Evolutionary conservation across 2,329 filamentous ascomycete genomes (phyloP).

Genomic region (Aspergillus sp.): DNA sequence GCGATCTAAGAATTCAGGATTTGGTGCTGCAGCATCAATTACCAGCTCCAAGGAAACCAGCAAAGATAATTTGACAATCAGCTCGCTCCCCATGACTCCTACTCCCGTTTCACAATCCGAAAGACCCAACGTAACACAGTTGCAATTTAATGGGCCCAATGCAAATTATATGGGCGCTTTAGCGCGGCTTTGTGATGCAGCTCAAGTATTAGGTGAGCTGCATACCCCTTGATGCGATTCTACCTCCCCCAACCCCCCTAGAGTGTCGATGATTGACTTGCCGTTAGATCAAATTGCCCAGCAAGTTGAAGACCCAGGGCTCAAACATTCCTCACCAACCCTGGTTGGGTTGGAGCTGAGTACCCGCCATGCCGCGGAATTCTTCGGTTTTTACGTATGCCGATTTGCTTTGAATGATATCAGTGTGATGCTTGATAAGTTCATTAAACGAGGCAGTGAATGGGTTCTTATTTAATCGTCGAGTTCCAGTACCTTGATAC

Average conservation of each 20-base stretch:
- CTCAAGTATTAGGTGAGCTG: constrained; percentile 75
- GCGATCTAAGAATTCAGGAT: constrained; percentile 79
- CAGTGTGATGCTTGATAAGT: constrained; percentile 84
- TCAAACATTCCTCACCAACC: constrained; percentile 86
- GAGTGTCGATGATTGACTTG: no score
- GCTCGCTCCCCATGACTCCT: constrained; percentile 71
- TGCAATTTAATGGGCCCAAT: constrained; percentile 77
- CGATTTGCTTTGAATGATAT: constrained; percentile 89
- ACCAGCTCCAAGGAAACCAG: constrained; percentile 40
- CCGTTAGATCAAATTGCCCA: constrained; percentile 85
- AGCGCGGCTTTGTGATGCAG: constrained; percentile 87
- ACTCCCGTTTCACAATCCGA: constrained; percentile 59
- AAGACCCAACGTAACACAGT: constrained; percentile 64
- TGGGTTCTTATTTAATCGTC: constrained; percentile 65
- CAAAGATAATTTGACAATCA: constrained; percentile 62
- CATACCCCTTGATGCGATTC: not conserved
- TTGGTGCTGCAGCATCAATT: constrained; percentile 41
- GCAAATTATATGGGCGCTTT: constrained; percentile 87
- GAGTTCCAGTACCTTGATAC: no score
- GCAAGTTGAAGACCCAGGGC: constrained; percentile 90
- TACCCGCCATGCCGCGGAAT: constrained; percentile 89
- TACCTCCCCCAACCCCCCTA: not conserved
- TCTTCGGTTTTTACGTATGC: constrained; percentile 95
- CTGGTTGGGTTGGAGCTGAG: constrained; percentile 93
- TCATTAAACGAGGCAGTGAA: constrained; percentile 91